phyloP scores from a whole-genome alignment of 805 yeast species.

The Blastobotrys americana region DNA sequence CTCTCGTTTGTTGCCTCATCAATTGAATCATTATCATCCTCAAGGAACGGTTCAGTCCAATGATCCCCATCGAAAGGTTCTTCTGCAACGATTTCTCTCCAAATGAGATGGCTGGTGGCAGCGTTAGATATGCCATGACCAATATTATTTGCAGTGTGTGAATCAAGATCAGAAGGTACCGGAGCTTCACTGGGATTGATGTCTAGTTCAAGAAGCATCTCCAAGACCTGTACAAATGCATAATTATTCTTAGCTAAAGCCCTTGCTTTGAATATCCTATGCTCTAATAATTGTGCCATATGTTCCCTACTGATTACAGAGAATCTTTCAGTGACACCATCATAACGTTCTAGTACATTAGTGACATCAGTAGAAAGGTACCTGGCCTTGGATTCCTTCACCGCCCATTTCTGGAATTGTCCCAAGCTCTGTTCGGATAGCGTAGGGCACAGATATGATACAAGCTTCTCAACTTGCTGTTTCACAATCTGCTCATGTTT shows the following conservation, averaged over 20 bases:
- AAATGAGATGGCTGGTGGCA: too few relatives aligned
- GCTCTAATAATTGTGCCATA: slow-evolving; percentile 22
- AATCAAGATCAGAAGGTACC: background rate
- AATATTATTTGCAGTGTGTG: slow-evolving; percentile 3
- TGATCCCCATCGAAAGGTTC: slow-evolving; percentile 28
- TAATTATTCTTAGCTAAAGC: slow-evolving; percentile 12
- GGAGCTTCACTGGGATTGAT: slow-evolving; percentile 8
- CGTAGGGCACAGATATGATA: too few relatives aligned
- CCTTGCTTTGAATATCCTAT: slow-evolving; percentile 16
- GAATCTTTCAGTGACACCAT: slow-evolving; percentile 24
- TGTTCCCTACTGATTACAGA: slow-evolving; percentile 26
- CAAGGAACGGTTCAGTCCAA: slow-evolving; percentile 18
- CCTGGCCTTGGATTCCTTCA: background rate
- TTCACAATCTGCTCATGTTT: too few relatives aligned
- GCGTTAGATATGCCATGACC: too few relatives aligned
- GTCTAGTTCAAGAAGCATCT: slow-evolving; percentile 19
- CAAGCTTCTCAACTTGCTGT: too few relatives aligned
- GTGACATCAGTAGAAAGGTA: slow-evolving; percentile 13
- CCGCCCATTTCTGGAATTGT: slow-evolving; percentile 12
- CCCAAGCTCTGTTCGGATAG: too few relatives aligned
- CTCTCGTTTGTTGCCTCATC: background rate
- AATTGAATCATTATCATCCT: background rate
- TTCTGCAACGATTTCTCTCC: slow-evolving; percentile 24
- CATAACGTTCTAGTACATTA: slow-evolving; percentile 16
- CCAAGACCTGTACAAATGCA: slow-evolving; percentile 16